phyloP scores from a whole-genome alignment of 805 yeast species.

The Tetrapisispora arboricola region DNA sequence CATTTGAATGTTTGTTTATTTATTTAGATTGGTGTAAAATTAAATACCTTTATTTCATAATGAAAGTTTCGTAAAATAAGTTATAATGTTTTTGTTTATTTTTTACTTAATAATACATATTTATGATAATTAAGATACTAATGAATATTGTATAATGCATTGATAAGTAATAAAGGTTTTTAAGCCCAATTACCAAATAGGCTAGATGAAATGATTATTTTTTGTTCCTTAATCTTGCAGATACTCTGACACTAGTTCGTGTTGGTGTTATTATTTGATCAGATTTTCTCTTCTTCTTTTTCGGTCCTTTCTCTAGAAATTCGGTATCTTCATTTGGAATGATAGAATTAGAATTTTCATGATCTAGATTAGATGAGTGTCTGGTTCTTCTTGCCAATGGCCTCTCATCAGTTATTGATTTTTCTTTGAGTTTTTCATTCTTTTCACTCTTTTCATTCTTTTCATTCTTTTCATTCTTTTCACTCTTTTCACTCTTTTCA shows the following conservation, averaged over 20 bases:
- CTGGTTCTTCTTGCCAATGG: slow-evolving; percentile 22
- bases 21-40: background rate
- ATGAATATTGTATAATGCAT: no score
- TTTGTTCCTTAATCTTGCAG: slow-evolving; percentile 23
- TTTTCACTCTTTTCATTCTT: background rate
- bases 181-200: no score
- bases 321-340: no score
- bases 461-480: slow-evolving; percentile 4
- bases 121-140: no score
- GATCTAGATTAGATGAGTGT: slow-evolving; percentile 8
- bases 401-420: slow-evolving; percentile 2
- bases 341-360: background rate
- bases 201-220: no score
- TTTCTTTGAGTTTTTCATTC: background rate
- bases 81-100: no score
- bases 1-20: no score
- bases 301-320: slow-evolving; percentile 11
- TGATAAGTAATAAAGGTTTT: no score
- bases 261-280: slow-evolving; percentile 3
- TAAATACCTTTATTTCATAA: slow-evolving; percentile 2
- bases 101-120: no score
- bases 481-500: no score
- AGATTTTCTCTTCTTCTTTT: slow-evolving; percentile 10
- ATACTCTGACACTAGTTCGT: slow-evolving; percentile 15
- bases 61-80: no score